Conservation (phyloP, 345 rosid genomes). For the Kandelia obovata region DNA sequence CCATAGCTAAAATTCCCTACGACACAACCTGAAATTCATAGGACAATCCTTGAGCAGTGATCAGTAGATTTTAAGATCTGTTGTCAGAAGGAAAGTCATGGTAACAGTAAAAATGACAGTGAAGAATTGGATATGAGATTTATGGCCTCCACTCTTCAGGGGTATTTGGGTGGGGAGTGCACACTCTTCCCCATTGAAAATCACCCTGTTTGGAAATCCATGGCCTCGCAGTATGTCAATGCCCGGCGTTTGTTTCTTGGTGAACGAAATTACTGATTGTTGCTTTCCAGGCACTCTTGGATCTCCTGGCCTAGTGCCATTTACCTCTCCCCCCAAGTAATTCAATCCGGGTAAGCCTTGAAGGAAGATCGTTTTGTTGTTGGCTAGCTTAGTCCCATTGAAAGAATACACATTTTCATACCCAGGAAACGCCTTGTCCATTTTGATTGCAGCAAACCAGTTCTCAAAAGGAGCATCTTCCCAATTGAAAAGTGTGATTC, state of each 20-base stretch:
- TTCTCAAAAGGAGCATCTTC: conserved; percentile 47
- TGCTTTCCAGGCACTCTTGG: conserved; percentile 83
- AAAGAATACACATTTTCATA: conserved; percentile 77
- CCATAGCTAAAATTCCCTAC: not conserved
- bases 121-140: conserved; percentile 20
- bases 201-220: conserved; percentile 69
- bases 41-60: not conserved
- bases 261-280: conserved; percentile 81
- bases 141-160: conserved; percentile 33
- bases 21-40: not conserved
- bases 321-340: conserved; percentile 52
- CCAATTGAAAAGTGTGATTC: conserved; percentile 87
- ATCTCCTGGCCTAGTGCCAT: conserved; percentile 48
- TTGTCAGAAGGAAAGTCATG: conserved; percentile 36
- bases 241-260: conserved; percentile 42
- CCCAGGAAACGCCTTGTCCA: conserved; percentile 58
- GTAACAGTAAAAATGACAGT: conserved; percentile 26
- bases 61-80: conserved; percentile 24
- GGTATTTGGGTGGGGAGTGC: conserved; percentile 68
- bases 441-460: conserved; percentile 66
- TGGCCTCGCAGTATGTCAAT: conserved; percentile 56
- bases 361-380: conserved; percentile 55
- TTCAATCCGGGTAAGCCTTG: conserved; percentile 70
- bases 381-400: conserved; percentile 61
- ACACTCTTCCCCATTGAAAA: conserved; percentile 94